Percentiles rank a stretch among this genome's conserved stretches.
These are phyloP conservation scores for Rachicladosporium sp. DNA, from an alignment of 2,329 filamentous ascomycete genomes.

Conservation along the genomic window DNA sequence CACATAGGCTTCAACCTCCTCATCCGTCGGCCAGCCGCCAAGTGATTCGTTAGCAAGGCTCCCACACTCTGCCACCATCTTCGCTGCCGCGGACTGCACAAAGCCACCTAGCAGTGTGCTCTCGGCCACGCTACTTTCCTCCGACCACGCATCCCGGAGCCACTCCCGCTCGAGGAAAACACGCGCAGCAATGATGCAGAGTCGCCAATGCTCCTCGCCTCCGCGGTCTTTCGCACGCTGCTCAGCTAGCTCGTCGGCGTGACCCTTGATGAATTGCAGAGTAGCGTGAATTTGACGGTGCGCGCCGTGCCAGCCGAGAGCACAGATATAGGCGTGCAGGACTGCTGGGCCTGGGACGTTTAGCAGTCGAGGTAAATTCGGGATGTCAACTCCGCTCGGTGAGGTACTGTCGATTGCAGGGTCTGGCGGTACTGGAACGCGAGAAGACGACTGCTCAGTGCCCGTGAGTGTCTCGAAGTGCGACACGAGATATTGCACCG, in stretches of 20 bases:
- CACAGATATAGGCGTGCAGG: slow-evolving; percentile 50
- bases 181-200: slow-evolving; percentile 28
- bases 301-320: slow-evolving; percentile 50
- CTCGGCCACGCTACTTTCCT: not conserved
- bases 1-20: slow-evolving; percentile 27
- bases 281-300: slow-evolving; percentile 44
- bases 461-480: not conserved
- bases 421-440: not conserved
- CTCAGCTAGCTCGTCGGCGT: slow-evolving; percentile 29
- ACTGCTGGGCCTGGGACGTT: slow-evolving; percentile 35
- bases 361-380: slow-evolving; percentile 23
- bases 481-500: not conserved
- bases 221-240: slow-evolving; percentile 17
- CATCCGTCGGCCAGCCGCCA: slow-evolving; percentile 32
- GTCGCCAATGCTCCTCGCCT: slow-evolving; percentile 22
- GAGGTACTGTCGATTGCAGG: too few species aligned
- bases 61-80: slow-evolving; percentile 10
- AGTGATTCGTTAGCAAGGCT: slow-evolving; percentile 25
- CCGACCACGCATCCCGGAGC: slow-evolving; percentile 6
- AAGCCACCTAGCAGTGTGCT: slow-evolving; percentile 6
- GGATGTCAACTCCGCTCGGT: not conserved
- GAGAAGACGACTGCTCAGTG: not conserved
- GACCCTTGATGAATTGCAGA: slow-evolving; percentile 45
- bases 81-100: slow-evolving; percentile 7
- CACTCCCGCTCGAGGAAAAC: slow-evolving; percentile 29